phyloP scores from a whole-genome alignment of 169 alveolate species.

The Plasmodium falciparum region DNA sequence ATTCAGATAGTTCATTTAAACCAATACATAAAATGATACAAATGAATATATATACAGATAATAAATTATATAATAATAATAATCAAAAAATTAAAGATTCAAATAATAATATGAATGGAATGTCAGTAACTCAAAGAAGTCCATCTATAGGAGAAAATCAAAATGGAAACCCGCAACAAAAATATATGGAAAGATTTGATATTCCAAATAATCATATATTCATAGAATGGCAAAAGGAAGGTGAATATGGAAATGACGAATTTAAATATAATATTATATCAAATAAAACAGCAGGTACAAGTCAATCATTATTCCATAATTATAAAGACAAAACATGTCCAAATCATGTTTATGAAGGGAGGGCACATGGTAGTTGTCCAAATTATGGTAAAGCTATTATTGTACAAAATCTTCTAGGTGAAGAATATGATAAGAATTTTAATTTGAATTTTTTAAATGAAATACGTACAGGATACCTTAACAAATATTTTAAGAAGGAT shows the following conservation, averaged over 20 bases:
- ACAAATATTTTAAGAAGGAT: background rate
- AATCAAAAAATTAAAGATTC: too few species aligned
- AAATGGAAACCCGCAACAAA: conserved; percentile 26
- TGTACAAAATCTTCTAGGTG: conserved; percentile 14
- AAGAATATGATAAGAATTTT: background rate
- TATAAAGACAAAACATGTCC: conserved; percentile 39
- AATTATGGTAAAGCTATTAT: conserved; percentile 69
- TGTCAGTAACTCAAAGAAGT: background rate
- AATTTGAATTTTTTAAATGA: conserved; percentile 62
- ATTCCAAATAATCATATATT: conserved; percentile 31
- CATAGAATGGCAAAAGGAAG: conserved; percentile 63
- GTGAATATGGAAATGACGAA: conserved; percentile 28
- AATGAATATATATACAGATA: background rate
- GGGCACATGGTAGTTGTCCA: conserved; percentile 77
- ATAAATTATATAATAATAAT: background rate
- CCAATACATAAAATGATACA: background rate
- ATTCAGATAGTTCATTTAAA: background rate
- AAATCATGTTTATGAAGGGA: conserved; percentile 63
- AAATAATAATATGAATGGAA: too few species aligned
- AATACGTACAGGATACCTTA: conserved; percentile 57
- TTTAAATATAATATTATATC: conserved; percentile 40
- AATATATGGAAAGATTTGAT: conserved; percentile 68
- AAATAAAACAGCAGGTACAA: conserved; percentile 34
- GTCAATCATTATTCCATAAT: conserved; percentile 44
- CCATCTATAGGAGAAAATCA: background rate